These are phyloP conservation scores for Monoraphidium neglectum DNA, from an alignment of 139 green algal genomes.

Conservation along the genomic window DNA sequence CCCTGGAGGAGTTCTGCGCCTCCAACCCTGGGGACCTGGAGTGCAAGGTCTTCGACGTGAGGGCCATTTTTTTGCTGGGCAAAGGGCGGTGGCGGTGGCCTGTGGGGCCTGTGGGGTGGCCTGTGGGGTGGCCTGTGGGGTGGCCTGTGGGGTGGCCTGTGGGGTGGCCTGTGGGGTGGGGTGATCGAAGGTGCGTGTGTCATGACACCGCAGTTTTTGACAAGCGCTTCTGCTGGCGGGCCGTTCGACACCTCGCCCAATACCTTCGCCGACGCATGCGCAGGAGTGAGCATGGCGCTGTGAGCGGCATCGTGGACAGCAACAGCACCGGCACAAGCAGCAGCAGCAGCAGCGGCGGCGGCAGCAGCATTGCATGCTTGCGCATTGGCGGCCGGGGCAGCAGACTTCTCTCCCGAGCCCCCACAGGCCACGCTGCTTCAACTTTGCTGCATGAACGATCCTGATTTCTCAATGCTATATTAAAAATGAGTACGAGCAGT, in stretches of 20 bases:
- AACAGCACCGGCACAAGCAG: neutral
- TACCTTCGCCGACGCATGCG: neutral
- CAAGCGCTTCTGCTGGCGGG: neutral
- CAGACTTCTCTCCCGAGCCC: too few species aligned
- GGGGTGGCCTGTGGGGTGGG: neutral
- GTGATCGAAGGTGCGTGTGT: neutral
- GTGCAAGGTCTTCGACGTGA: slow-evolving; percentile 39
- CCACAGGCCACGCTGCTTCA: too few species aligned
- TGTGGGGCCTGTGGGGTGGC: too few species aligned
- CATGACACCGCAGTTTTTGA: neutral
- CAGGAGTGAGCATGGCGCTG: neutral
- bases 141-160: too few species aligned
- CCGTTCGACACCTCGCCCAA: neutral
- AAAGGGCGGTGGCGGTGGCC: too few species aligned
- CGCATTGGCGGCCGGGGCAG: too few species aligned
- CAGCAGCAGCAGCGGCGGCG: neutral
- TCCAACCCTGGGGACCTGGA: slow-evolving; percentile 35
- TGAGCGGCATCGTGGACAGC: neutral
- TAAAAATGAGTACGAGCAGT: too few species aligned
- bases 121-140: too few species aligned
- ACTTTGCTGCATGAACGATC: too few species aligned
- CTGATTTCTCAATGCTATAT: too few species aligned
- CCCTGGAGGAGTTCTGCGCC: slow-evolving; percentile 44
- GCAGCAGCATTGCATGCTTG: neutral
- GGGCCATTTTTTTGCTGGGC: too few species aligned